Evolutionary conservation across 108 stramenopile species (phyloP), one percentile per base, ranked within the genome.

Genomic region (Cyclotella baltica): DNA sequence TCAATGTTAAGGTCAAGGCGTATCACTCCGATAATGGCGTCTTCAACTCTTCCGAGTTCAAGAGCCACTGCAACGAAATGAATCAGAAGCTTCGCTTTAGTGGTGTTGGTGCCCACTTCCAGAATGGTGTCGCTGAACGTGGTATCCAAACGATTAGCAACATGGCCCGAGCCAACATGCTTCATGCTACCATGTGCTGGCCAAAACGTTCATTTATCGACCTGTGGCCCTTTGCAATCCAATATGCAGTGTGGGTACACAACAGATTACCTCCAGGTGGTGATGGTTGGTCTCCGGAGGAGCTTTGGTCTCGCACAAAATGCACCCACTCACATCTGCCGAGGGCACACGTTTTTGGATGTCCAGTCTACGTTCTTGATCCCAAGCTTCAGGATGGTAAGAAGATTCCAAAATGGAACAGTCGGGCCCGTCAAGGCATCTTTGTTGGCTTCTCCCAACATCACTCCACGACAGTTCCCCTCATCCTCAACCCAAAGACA

Each of bases 191-290:
- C 0, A 33, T 89, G 3, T 76, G 72, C 36, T 87, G 86, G 88
- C 71, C 76, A 0, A 46, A 72, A 1, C 0, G 36, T 0, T 48
- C 36, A 0, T 20, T 37, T 13, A 68, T 70, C 30, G 50, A 67
- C 19, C 75, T 80, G 0, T 89, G 86, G 89, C 85, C 89, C 47
- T 63, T 86, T 35, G 86, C 88, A 9, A 43, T 89, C 10, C 37
- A 79, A 6, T 78, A 89, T 46, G 75, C 86, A 18, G 76, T 76
- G 0, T 81, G 62, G 18, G 4, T 84, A 0, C 62, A 67, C 36
- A 87, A 89, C 37, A 63, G 76, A 6, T 19, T 84, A 0, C 86
- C 83, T 9, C 71, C 70, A 33, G n/a, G 19, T 4, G 20, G 20
- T 18, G 1, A 20, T 6, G 62, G 62, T 20, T 34, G 33, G 4